Evolutionary conservation across 768 basidiomycete species (phyloP).

Genomic region (Mycena pura): DNA sequence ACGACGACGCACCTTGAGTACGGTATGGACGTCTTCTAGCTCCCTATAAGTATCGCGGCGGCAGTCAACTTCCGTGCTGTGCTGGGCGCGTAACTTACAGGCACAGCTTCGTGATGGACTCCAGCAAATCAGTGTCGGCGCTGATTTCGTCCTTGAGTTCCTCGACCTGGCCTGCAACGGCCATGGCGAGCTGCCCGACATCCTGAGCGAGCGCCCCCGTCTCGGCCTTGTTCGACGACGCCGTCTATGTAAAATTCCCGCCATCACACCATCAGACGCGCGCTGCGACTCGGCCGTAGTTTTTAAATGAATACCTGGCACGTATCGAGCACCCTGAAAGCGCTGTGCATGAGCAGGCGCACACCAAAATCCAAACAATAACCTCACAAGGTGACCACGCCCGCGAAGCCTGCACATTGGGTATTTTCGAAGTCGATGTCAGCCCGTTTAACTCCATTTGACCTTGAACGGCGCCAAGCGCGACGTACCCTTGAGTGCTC

Average conservation of each 20-base stretch:
- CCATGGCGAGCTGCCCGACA: constrained; percentile 19
- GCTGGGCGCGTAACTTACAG: constrained; percentile 13
- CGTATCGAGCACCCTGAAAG: constrained; percentile 21
- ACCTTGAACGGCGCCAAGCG: background rate
- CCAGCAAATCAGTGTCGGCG: constrained; percentile 19
- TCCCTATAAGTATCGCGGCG: constrained; percentile 7
- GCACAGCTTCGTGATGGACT: constrained; percentile 27
- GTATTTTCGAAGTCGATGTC: too few species aligned
- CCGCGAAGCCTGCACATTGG: constrained; percentile 24
- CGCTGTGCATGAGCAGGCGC: background rate
- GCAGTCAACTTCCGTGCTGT: constrained; percentile 15
- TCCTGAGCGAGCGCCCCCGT: constrained; percentile 24
- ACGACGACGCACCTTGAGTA: constrained; percentile 15
- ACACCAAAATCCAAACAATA: background rate
- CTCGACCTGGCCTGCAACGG: constrained; percentile 20
- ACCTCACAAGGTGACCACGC: constrained; percentile 17
- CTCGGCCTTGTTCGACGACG: constrained; percentile 23
- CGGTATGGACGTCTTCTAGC: constrained; percentile 23
- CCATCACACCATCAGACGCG: background rate
- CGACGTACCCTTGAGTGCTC: constrained; percentile 22
- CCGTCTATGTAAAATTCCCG: constrained; percentile 7
- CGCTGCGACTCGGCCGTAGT: background rate
- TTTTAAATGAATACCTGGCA: constrained; percentile 14
- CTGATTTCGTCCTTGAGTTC: constrained; percentile 18
- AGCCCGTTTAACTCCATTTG: too few species aligned